Conservation (phyloP, 768 basidiomycete species). For the Tephrocybe rancida region DNA sequence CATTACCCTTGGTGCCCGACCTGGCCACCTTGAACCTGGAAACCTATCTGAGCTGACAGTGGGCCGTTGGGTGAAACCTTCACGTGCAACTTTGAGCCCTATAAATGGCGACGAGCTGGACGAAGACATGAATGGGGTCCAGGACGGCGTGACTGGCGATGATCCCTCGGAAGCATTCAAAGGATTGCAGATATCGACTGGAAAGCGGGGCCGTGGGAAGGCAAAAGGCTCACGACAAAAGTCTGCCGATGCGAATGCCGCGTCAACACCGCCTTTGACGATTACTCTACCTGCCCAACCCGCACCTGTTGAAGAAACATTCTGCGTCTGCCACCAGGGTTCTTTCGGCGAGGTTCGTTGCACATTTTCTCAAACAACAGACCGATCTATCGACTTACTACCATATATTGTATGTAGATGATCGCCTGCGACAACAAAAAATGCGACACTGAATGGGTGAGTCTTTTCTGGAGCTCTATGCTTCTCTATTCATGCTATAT, state of each 20-base stretch:
- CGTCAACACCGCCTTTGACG: slow-evolving; percentile 29
- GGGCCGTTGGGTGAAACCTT: slow-evolving; percentile 52
- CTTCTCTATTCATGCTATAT: slow-evolving; percentile 1
- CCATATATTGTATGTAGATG: slow-evolving; percentile 54
- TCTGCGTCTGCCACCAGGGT: slow-evolving; percentile 81
- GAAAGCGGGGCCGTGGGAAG: slow-evolving; percentile 23
- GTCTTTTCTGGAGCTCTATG: slow-evolving; percentile 27
- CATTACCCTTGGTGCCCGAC: slow-evolving; percentile 37
- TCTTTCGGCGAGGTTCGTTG: slow-evolving; percentile 76
- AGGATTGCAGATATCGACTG: slow-evolving; percentile 5
- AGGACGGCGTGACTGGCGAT: not conserved
- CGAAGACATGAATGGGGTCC: not conserved
- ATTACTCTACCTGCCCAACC: slow-evolving; percentile 36
- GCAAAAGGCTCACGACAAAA: slow-evolving; percentile 19
- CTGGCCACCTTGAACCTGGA: slow-evolving; percentile 41
- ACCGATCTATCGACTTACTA: slow-evolving; percentile 5
- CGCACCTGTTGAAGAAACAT: slow-evolving; percentile 44
- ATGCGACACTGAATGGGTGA: slow-evolving; percentile 84
- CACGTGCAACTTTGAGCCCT: slow-evolving; percentile 45
- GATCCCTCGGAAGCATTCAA: slow-evolving; percentile 4
- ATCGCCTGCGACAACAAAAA: slow-evolving; percentile 78
- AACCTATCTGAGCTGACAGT: slow-evolving; percentile 65
- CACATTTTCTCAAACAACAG: not conserved
- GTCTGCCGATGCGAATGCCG: slow-evolving; percentile 3
- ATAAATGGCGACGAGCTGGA: slow-evolving; percentile 30